These are phyloP conservation scores for Eucalyptus grandis DNA, from an alignment of 345 rosid species.

Conservation along the genomic window DNA sequence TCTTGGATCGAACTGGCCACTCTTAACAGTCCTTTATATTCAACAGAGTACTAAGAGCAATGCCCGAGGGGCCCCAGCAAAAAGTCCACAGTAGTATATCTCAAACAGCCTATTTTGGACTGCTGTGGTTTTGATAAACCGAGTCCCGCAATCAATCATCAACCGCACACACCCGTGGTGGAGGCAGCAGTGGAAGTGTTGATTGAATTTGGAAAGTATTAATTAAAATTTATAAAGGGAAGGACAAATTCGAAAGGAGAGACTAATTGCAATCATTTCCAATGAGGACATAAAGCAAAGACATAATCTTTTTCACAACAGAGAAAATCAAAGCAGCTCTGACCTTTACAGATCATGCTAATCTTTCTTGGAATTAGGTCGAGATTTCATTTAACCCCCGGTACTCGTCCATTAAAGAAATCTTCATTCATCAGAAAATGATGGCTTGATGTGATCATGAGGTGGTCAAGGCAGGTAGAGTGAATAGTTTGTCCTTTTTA, in stretches of 20 bases:
- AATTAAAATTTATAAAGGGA: background rate
- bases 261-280: background rate
- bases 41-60: background rate
- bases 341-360: background rate
- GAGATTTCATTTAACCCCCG: background rate
- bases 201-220: background rate
- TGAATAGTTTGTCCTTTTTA: background rate
- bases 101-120: background rate
- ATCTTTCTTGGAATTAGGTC: background rate
- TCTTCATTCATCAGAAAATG: background rate
- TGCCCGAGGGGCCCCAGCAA: background rate
- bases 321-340: background rate
- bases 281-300: background rate
- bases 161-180: background rate
- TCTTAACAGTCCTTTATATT: background rate
- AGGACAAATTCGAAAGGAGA: background rate
- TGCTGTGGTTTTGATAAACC: background rate
- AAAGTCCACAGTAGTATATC: background rate
- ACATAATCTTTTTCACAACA: background rate
- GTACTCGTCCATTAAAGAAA: background rate
- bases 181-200: background rate
- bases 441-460: background rate
- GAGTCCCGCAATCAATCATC: background rate
- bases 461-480: background rate
- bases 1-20: background rate